phyloP scores from a whole-genome alignment of 2,329 filamentous ascomycete genomes.

The Plenodomus tracheiphilus region DNA sequence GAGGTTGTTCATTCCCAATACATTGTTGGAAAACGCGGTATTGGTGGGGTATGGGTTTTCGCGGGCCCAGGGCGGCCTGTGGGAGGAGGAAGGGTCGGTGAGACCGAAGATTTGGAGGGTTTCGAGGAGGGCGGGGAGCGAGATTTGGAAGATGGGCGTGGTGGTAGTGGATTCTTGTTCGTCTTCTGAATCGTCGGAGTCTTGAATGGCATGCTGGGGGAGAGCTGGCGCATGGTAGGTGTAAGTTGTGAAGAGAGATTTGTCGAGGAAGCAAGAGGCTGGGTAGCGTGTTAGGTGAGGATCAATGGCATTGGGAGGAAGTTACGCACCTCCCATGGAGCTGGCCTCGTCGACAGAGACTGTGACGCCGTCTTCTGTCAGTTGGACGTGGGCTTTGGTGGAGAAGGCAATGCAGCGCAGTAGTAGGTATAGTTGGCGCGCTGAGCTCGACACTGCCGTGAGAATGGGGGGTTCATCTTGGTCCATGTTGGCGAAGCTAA shows the following conservation, averaged over 20 bases:
- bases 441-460: conserved; percentile 75
- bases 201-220: conserved; percentile 41
- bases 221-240: conserved; percentile 61
- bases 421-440: conserved; percentile 71
- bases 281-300: conserved; percentile 9
- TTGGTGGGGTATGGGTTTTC: conserved; percentile 55
- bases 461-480: conserved; percentile 60
- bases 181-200: conserved; percentile 36
- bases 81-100: conserved; percentile 47
- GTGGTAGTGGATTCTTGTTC: conserved; percentile 41
- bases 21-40: conserved; percentile 81
- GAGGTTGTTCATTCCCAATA: conserved; percentile 80
- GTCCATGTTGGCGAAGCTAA: conserved; percentile 27
- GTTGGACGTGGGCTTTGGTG: conserved; percentile 68
- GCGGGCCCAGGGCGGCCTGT: conserved; percentile 44
- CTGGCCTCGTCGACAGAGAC: conserved; percentile 87
- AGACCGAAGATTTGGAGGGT: conserved; percentile 94
- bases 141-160: conserved; percentile 80
- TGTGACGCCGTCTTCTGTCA: conserved; percentile 81
- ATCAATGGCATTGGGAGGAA: neutral
- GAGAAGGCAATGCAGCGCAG: conserved; percentile 66
- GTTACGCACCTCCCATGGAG: conserved; percentile 81
- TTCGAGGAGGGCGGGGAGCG: conserved; percentile 83
- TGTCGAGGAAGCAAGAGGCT: conserved; percentile 84
- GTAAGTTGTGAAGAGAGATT: conserved; percentile 85